phyloP scores from a whole-genome alignment of 768 basidiomycete species.

The Amanita subjunquillea region DNA sequence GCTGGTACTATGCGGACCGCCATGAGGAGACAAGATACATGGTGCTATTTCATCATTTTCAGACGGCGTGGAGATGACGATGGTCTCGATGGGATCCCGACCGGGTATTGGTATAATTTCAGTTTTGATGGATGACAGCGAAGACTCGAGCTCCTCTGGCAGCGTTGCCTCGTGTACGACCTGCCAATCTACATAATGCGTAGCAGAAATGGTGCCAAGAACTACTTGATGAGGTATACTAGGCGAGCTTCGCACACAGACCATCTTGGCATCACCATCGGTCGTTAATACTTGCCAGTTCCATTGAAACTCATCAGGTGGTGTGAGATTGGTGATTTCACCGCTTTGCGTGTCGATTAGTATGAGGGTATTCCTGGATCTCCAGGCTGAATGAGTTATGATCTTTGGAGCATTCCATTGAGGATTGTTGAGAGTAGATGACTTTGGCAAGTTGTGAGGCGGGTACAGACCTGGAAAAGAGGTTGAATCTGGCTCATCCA shows the following conservation, averaged over 20 bases:
- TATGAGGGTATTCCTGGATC: constrained; percentile 41
- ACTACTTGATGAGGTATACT: constrained; percentile 37
- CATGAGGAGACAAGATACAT: constrained; percentile 47
- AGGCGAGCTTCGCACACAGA: constrained; percentile 42
- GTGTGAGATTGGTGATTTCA: constrained; percentile 23
- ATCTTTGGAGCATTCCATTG: constrained; percentile 17
- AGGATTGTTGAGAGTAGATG: constrained; percentile 24
- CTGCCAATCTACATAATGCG: background rate
- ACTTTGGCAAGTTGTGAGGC: constrained; percentile 31
- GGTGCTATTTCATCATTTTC: background rate
- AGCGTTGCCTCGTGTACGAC: background rate
- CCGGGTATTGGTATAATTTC: no score
- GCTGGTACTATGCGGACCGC: constrained; percentile 47
- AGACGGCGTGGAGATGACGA: no score
- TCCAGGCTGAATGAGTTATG: constrained; percentile 41
- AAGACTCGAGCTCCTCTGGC: constrained; percentile 25
- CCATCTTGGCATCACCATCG: constrained; percentile 27
- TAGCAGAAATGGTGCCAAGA: constrained; percentile 20
- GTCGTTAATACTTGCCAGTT: constrained; percentile 46
- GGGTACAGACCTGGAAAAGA: constrained; percentile 58
- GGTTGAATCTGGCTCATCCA: background rate
- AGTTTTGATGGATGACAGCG: constrained; percentile 25
- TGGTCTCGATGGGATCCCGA: no score
- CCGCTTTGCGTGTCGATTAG: constrained; percentile 30
- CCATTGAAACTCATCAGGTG: background rate